Evolutionary conservation across 345 rosid species (phyloP), one percentile per base, ranked within the genome.

Genomic region (Heritiera fomes): DNA sequence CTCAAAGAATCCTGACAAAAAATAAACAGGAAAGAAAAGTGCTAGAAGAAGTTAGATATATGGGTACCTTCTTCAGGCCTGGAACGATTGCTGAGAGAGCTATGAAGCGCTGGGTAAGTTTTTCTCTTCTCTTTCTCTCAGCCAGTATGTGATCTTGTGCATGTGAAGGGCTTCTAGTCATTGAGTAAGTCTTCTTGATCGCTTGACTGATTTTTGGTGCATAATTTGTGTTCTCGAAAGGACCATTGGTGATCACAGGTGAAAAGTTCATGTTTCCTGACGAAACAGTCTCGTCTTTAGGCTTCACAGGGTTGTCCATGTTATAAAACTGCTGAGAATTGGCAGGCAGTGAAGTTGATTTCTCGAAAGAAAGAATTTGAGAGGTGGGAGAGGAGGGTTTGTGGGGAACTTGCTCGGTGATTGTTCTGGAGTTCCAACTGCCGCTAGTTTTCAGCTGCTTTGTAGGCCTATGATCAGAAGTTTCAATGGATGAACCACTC

Each of bases 81-180:
- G 93, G 93, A 75, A 90, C 78, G 61, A 88, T 81, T 12, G 89
- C 86, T 28, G 90, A 87, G 56, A 90, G 90, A 77, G 93, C 90
- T 17, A 88, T 86, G 76, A 90, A 87, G 8, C 87, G 83, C 84
- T 90, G 86, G 83, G 81, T 87, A 38, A 90, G 86, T 84, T 85
- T 90, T 75, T 88, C 91, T 40, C 93, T 83, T 71, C 91, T 82
- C 80, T 80, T 88, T 73, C 93, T 87, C 61, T 90, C 93, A 0
- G 90, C 91, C 63, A 88, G 43, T 8, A 86, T 83, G 79, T 90
- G 91, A 53, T 90, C 89, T 65, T 88, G 87, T 52, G 91, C 89
- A 28, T 82, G 71, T n/a, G 71, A 52, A 68, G 89, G 85, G 77
- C 62, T 79, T 78, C 85, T 84, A 28, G 68, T 65, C 28, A 68